These are phyloP conservation scores for Phytopythium chamaehyphon DNA, from an alignment of 352 stramenopile genomes.

Conservation along the genomic window DNA sequence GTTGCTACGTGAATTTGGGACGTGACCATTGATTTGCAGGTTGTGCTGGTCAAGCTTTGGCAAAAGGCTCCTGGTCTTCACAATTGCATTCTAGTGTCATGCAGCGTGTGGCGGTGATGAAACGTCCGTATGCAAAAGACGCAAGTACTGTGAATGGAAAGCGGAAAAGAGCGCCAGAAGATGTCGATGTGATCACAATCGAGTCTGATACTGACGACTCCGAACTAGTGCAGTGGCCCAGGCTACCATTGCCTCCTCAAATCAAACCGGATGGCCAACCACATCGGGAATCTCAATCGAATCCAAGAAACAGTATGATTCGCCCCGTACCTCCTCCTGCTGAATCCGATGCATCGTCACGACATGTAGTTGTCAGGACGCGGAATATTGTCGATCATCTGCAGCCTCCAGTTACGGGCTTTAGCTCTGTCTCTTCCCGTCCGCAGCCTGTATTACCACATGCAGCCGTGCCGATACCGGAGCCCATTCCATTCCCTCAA, in stretches of 20 bases:
- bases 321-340: background rate
- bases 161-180: slow-evolving; percentile 30
- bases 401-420: background rate
- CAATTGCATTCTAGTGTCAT: slow-evolving; percentile 38
- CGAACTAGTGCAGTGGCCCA: background rate
- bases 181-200: slow-evolving; percentile 60
- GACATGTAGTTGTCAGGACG: too few species aligned
- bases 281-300: background rate
- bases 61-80: slow-evolving; percentile 36
- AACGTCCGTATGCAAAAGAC: background rate
- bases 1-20: too few species aligned
- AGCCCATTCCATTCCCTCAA: slow-evolving; percentile 20
- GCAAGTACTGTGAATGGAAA: slow-evolving; percentile 15
- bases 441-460: background rate
- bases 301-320: slow-evolving; percentile 2
- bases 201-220: slow-evolving; percentile 30
- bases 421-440: too few species aligned
- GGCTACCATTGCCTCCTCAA: background rate
- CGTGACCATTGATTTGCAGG: too few species aligned
- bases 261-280: background rate
- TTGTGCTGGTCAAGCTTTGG: slow-evolving; percentile 31
- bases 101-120: slow-evolving; percentile 25
- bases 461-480: slow-evolving; percentile 6
- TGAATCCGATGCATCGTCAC: too few species aligned
- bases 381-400: background rate